Conservation (phyloP, 805 yeast genomes). For the Torulaspora delbrueckii region DNA sequence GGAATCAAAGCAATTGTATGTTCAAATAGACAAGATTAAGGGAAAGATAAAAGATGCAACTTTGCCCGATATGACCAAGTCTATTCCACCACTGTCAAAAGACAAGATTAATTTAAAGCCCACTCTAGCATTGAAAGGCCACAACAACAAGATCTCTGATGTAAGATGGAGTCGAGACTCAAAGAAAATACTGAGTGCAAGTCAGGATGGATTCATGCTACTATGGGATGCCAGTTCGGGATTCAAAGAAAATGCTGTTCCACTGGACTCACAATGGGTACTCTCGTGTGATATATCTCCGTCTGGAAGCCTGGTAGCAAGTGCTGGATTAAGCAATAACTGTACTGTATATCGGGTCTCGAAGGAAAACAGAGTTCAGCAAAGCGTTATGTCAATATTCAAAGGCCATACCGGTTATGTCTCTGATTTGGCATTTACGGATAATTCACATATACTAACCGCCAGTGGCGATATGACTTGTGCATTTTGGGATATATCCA, state of each 20-base stretch:
- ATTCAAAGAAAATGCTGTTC: slow-evolving; percentile 62
- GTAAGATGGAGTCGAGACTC: slow-evolving; percentile 66
- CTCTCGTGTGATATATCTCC: slow-evolving; percentile 71
- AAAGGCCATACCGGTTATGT: slow-evolving; percentile 83
- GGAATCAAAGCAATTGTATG: slow-evolving; percentile 45
- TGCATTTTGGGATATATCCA: slow-evolving; percentile 71
- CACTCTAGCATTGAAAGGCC: slow-evolving; percentile 43
- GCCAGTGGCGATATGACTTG: slow-evolving; percentile 81
- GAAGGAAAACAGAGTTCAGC: slow-evolving; percentile 35
- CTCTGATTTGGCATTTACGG: slow-evolving; percentile 65
- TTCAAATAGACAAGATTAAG: slow-evolving; percentile 45
- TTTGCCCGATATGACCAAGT: slow-evolving; percentile 38
- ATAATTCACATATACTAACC: slow-evolving; percentile 53
- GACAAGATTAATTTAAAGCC: slow-evolving; percentile 34
- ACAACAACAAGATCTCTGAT: slow-evolving; percentile 66
- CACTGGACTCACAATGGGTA: slow-evolving; percentile 75
- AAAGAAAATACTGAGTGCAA: slow-evolving; percentile 58
- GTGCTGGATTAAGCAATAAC: slow-evolving; percentile 78
- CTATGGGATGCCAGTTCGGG: slow-evolving; percentile 80
- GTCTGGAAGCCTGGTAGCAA: slow-evolving; percentile 59
- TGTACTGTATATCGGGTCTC: slow-evolving; percentile 61
- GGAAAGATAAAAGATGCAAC: slow-evolving; percentile 43
- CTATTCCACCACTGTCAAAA: slow-evolving; percentile 21
- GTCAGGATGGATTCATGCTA: slow-evolving; percentile 82
- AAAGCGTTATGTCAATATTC: slow-evolving; percentile 48